Evolutionary conservation across 2,329 filamentous ascomycete genomes (phyloP), one percentile per base, ranked within the genome.

Genomic region (Penicillium carneum): DNA sequence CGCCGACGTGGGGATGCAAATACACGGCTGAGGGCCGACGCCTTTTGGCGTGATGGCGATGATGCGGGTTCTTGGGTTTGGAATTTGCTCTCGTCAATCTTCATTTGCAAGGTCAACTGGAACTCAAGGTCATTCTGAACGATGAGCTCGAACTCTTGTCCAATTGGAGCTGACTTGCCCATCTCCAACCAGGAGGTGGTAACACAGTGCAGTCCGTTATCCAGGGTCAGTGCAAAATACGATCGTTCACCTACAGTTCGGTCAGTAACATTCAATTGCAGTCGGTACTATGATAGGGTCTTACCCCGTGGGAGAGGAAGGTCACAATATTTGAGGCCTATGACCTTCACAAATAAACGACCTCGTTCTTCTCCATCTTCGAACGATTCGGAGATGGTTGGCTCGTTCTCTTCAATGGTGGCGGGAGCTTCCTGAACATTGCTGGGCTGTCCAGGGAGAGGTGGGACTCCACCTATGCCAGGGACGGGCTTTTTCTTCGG

Each of bases 71-170:
- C 68, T 48, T 79, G 77, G 16, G 76, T 72, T 59, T 82, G 80
- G 20, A 90, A 84, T 29, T 89, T 87, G 6, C 91, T 91, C 73
- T 93, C 91, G 67, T 93, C 90, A 26, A 98, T 84, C 81, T 97
- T 97, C 66, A 96, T 96, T 69, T 97, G 96, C 14, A 99, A 86
- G 0, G 95, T 98, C 41, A 99, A 86, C 79, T 99, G 95, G 81
- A 99, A 99, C 77, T 99, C 95, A n/a, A 99, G 87, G 70, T 99
- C 95, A 69, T 97, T 95, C 51, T 96, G 89, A 29, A 99, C 95
- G 34, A 98, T 93, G 46, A 99, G 88, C 80, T 99, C 95, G 71
- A 99, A 99, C 76, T 99, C 95, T 74, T 99, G 95, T 7, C 94
- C 95, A 69, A 99, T 98, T 0, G 95, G 93, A 2, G 95, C 94